Conservation (phyloP, 2,329 filamentous ascomycete genomes). For the Xylariales sp. region DNA sequence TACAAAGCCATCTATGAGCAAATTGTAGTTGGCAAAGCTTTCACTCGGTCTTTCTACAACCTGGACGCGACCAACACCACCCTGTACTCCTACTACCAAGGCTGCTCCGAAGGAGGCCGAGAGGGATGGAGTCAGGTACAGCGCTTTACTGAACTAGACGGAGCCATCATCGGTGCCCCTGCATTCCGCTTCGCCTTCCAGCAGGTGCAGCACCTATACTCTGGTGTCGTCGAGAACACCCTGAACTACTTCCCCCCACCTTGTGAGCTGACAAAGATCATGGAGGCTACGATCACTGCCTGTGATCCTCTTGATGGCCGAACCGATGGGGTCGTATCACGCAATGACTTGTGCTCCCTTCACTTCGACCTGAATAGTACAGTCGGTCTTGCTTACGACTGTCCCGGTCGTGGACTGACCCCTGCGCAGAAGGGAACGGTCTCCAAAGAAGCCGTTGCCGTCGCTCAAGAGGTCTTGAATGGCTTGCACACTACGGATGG, state of each 20-base stretch:
- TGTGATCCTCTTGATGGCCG: slow-evolving; percentile 52
- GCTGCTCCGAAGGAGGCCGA: too few relatives aligned
- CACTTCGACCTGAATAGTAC: slow-evolving; percentile 26
- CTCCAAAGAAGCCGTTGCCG: too few relatives aligned
- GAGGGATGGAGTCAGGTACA: too few relatives aligned
- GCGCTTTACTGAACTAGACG: slow-evolving; percentile 34
- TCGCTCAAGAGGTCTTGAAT: too few relatives aligned
- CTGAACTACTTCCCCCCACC: slow-evolving; percentile 36
- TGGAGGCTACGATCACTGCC: slow-evolving; percentile 47
- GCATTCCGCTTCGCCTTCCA: slow-evolving; percentile 40
- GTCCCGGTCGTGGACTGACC: slow-evolving; percentile 21
- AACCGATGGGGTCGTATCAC: slow-evolving; percentile 46
- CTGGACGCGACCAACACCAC: slow-evolving; percentile 20
- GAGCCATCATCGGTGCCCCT: slow-evolving; percentile 39
- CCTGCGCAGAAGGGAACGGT: slow-evolving; percentile 29
- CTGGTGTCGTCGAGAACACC: slow-evolving; percentile 31
- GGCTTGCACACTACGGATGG: too few relatives aligned
- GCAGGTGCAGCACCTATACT: slow-evolving; percentile 36
- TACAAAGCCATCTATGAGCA: slow-evolving; percentile 50
- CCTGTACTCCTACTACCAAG: slow-evolving; percentile 52
- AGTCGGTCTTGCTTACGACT: slow-evolving; percentile 28
- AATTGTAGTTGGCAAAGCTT: slow-evolving; percentile 38
- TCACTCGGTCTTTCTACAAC: slow-evolving; percentile 35
- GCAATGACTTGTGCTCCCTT: slow-evolving; percentile 27
- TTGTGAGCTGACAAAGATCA: slow-evolving; percentile 43